These are phyloP conservation scores for Paulownia fortunei DNA, from an alignment of 257 asterid genomes.

Conservation along the genomic window DNA sequence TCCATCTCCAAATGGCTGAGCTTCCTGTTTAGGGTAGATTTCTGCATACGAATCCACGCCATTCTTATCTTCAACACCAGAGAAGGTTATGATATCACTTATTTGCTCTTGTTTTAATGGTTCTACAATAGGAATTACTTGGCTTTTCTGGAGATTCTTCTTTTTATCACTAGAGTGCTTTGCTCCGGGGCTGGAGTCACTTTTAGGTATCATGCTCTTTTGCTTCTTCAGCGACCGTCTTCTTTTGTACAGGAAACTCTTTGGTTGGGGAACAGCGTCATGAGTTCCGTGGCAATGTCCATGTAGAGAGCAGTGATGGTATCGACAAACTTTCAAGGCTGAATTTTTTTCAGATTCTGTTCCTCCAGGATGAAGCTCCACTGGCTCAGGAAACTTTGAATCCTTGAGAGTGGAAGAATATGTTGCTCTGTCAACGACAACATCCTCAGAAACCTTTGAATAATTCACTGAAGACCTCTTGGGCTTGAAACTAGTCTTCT, in stretches of 20 bases:
- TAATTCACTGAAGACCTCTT: conserved; percentile 39
- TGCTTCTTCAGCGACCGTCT: conserved; percentile 51
- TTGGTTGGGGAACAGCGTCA: conserved; percentile 43
- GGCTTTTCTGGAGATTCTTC: conserved; percentile 36
- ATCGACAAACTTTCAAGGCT: conserved; percentile 63
- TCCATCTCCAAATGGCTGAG: conserved; percentile 28
- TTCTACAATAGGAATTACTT: conserved; percentile 30
- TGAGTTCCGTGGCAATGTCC: conserved; percentile 60
- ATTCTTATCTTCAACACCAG: no score
- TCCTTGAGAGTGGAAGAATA: conserved; percentile 80
- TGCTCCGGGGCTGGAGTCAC: conserved; percentile 30
- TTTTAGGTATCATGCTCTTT: conserved; percentile 38
- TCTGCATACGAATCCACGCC: conserved; percentile 35
- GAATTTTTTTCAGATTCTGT: conserved; percentile 50
- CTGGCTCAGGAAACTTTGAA: conserved; percentile 56
- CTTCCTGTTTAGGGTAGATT: conserved; percentile 21
- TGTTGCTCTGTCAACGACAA: conserved; percentile 59
- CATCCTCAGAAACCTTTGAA: conserved; percentile 44
- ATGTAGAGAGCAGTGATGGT: conserved; percentile 90
- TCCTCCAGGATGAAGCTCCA: conserved; percentile 43
- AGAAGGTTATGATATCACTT: no score
- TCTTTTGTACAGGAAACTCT: conserved; percentile 49
- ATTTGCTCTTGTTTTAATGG: conserved; percentile 38
- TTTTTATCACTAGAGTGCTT: conserved; percentile 36
- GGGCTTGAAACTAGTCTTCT: conserved; percentile 68